Conservation (phyloP, 129 eudicot genomes). For the Calendula officinalis region DNA sequence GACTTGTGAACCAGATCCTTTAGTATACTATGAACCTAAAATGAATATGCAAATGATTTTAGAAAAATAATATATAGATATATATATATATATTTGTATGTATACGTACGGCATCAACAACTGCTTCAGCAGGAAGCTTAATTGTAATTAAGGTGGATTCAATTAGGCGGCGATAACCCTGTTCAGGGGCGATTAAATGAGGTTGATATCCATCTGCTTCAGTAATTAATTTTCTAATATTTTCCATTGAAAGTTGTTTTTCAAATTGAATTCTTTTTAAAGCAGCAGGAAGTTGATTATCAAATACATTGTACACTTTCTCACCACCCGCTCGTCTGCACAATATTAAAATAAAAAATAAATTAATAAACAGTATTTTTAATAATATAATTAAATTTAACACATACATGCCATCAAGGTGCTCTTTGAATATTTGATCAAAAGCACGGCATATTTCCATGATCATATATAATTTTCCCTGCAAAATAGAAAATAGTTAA, state of each 20-base stretch:
- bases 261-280: slow-evolving; percentile 88
- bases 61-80: background rate
- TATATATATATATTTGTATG: background rate
- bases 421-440: slow-evolving; percentile 90
- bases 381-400: background rate
- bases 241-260: slow-evolving; percentile 90
- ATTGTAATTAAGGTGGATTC: slow-evolving; percentile 74
- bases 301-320: slow-evolving; percentile 74
- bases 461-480: slow-evolving; percentile 86
- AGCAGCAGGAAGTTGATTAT: slow-evolving; percentile 92
- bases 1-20: slow-evolving; percentile 91
- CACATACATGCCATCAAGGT: slow-evolving; percentile 95
- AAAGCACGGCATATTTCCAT: slow-evolving; percentile 88
- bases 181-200: slow-evolving; percentile 96
- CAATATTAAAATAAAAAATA: background rate
- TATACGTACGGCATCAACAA: slow-evolving; percentile 78
- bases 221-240: slow-evolving; percentile 85
- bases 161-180: slow-evolving; percentile 91
- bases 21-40: slow-evolving; percentile 84
- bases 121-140: slow-evolving; percentile 88
- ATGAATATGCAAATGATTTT: background rate
- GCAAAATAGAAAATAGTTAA: slow-evolving; percentile 21
- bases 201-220: slow-evolving; percentile 99
- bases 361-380: background rate
- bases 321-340: slow-evolving; percentile 98